Base-by-base conservation (phyloP, 2,329 filamentous ascomycete genomes). In the Orbilia ellipsospora region DNA sequence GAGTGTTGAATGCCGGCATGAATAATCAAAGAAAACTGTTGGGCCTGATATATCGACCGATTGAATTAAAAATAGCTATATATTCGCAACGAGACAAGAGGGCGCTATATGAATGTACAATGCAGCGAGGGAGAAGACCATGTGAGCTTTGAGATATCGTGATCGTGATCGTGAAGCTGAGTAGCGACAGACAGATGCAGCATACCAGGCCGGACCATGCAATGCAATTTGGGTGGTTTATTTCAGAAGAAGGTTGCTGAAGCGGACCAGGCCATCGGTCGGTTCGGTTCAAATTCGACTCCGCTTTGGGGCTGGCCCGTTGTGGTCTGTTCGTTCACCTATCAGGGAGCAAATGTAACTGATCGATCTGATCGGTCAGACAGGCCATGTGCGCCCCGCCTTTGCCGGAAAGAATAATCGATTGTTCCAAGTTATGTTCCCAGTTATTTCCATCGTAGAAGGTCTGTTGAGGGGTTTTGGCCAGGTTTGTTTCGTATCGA, bases 1-100 rank as follows among this genome's bases (percentile, higher is more conserved):
- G 26, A 50, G 64, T 59, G 62, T 63, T 63, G 57, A 75, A 64
- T 45, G 56, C 57, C 40, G 72, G 72, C 72, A 75, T 75, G 44
- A 66, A 44, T 55, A 36, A 36, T 36, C 31, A 36, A 36, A 36
- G 31, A 36, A 18, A 23, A 44, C 51, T 57, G 59, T 42, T 59
- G 52, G 44, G 54, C n/a, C 36, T 40, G 48, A 20, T 61, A 36
- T 50, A 52, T n/a, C 16, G 48, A 13, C 15, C 44, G 44, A 48
- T 15, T 18, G 44, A 48, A 48, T 48, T 12, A 18, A 48, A 48
- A 12, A 36, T 36, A 4, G 5, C 10, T 36, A 10, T 4, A 36
- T 36, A 36, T 12, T 48, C 44, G 44, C 15, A 48, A 48, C 44
- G 13, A n/a, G 44, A 48, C 4, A 48, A 15, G 44, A 48, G 48